Conservation (phyloP, 169 alveolate species). For the Perkinsus olseni region DNA sequence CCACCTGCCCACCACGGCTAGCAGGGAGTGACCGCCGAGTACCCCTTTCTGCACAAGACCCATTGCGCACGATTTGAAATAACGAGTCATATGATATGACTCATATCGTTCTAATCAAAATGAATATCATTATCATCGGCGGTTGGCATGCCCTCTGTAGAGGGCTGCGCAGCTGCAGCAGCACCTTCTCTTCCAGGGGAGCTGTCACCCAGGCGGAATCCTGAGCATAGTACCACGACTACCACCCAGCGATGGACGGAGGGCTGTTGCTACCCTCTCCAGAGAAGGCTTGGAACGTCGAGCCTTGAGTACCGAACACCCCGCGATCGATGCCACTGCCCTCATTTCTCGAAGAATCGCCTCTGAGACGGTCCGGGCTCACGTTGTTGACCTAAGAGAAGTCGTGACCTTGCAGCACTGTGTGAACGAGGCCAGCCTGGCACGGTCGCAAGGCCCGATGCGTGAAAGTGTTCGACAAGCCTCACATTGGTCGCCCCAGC, state of each 20-base stretch:
- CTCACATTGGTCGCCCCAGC: neutral
- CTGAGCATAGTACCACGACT: neutral
- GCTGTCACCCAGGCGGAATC: neutral
- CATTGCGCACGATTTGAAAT: too few species aligned
- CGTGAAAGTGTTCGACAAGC: neutral
- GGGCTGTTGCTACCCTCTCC: neutral
- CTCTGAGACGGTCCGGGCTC: neutral
- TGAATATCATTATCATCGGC: too few species aligned
- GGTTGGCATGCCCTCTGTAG: too few species aligned
- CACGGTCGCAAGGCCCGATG: neutral
- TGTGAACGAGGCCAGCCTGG: too few species aligned
- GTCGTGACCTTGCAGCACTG: too few species aligned
- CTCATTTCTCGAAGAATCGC: neutral
- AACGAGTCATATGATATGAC: too few species aligned
- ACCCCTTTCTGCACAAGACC: too few species aligned
- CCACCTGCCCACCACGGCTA: too few species aligned
- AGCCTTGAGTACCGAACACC: neutral
- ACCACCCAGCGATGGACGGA: neutral
- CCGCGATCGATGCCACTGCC: neutral
- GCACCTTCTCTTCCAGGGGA: neutral
- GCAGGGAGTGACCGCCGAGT: too few species aligned
- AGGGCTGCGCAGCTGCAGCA: neutral
- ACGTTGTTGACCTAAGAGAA: neutral
- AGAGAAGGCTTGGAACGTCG: neutral
- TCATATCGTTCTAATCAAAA: too few species aligned